phyloP scores from a whole-genome alignment of 179 eudicot species.

The Drosera spatulata region DNA sequence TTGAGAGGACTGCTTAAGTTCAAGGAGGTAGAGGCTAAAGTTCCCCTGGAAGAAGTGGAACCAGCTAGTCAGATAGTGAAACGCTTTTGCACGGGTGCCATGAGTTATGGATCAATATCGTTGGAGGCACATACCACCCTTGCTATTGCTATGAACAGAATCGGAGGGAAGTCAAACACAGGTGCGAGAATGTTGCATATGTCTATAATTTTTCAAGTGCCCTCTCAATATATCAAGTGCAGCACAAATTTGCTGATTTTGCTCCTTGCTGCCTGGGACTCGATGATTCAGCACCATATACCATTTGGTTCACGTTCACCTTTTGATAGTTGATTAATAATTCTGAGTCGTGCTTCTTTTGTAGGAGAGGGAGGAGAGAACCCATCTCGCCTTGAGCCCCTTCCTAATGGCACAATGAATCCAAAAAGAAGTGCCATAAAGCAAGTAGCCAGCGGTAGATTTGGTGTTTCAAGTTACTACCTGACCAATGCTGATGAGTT shows the following conservation, averaged over 20 bases:
- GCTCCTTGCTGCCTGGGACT: too few relatives aligned
- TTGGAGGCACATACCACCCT: conserved; percentile 91
- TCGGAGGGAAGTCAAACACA: conserved; percentile 95
- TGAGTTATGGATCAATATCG: conserved; percentile 99
- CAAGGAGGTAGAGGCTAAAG: conserved; percentile 39
- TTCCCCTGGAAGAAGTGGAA: conserved; percentile 89
- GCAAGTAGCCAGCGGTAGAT: conserved; percentile 99
- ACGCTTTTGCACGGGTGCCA: conserved; percentile 96
- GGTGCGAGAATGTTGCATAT: conserved; percentile 29
- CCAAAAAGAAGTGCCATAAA: conserved; percentile 90
- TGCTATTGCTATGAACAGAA: conserved; percentile 91
- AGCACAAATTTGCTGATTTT: too few relatives aligned
- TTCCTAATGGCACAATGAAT: conserved; percentile 84
- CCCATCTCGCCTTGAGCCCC: conserved; percentile 91
- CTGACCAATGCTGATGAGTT: conserved; percentile 97
- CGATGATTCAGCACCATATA: too few relatives aligned
- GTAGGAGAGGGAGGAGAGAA: conserved; percentile 99
- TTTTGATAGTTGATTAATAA: not conserved
- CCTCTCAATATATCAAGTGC: too few relatives aligned
- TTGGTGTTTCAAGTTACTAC: conserved; percentile 96
- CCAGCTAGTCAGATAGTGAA: conserved; percentile 96
- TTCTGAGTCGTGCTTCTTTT: conserved; percentile 3
- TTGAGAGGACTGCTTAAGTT: conserved; percentile 90
- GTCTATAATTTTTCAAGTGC: too few relatives aligned
- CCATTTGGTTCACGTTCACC: not conserved